Conservation (phyloP, 2,329 filamentous ascomycete species). For the Fusarium chlamydosporum region DNA sequence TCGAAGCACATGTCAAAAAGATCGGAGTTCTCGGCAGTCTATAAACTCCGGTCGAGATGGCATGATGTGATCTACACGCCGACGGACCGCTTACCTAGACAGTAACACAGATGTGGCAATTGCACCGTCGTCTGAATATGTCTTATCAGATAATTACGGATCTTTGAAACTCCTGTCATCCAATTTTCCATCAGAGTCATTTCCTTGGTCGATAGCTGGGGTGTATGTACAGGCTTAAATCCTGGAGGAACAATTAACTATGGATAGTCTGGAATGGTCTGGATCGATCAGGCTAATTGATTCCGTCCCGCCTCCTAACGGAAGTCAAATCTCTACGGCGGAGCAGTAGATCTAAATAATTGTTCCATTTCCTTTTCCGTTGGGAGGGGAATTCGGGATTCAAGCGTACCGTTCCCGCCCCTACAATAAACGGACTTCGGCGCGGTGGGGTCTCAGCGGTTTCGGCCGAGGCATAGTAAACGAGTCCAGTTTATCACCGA, state of each 20-base stretch:
- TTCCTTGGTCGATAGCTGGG: no score
- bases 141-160: background rate
- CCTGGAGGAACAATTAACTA: background rate
- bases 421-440: conserved; percentile 5
- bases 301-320: background rate
- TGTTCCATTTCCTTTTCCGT: conserved; percentile 2
- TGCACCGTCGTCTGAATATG: background rate
- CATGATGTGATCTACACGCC: conserved; percentile 2
- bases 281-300: background rate
- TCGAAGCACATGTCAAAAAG: conserved; percentile 5
- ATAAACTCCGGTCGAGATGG: conserved; percentile 4
- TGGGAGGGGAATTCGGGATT: conserved; percentile 3
- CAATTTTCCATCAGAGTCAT: background rate
- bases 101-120: background rate
- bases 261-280: background rate
- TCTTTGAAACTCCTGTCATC: background rate
- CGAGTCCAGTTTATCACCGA: background rate
- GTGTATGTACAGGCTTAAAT: background rate
- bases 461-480: conserved; percentile 10
- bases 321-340: background rate
- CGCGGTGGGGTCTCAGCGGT: background rate
- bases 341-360: background rate
- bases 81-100: background rate
- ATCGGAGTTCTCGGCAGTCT: conserved; percentile 7
- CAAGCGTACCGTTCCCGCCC: background rate